phyloP scores from a whole-genome alignment of 2,329 filamentous ascomycete genomes.

The Tolypocladium paradoxum region DNA sequence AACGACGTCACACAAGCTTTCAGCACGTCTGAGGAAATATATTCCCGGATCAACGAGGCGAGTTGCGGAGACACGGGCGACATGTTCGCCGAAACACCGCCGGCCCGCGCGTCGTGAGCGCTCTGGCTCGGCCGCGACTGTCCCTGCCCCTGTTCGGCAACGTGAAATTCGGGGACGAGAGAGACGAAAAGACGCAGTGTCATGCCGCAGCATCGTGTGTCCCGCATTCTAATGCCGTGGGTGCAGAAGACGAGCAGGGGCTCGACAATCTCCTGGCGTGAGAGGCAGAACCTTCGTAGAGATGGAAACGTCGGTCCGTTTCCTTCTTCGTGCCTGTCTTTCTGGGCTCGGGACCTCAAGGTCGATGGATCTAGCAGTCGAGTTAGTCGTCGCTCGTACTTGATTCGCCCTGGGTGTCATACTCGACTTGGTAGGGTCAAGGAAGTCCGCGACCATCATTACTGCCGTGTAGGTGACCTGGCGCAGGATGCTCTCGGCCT shows the following conservation, averaged over 20 bases:
- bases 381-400: neutral
- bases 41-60: slow-evolving; percentile 67
- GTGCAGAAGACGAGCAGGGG: slow-evolving; percentile 86
- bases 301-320: slow-evolving; percentile 36
- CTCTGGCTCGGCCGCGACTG: slow-evolving; percentile 8
- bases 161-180: slow-evolving; percentile 76
- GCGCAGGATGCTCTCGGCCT: slow-evolving; percentile 86
- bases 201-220: slow-evolving; percentile 77
- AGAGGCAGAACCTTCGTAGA: slow-evolving; percentile 74
- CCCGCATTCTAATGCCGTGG: slow-evolving; percentile 79
- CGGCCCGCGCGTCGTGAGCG: slow-evolving; percentile 14
- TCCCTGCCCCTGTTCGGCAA: slow-evolving; percentile 17
- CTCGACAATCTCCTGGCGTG: slow-evolving; percentile 67
- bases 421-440: slow-evolving; percentile 65
- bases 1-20: slow-evolving; percentile 84
- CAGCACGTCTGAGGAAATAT: slow-evolving; percentile 79
- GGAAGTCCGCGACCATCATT: slow-evolving; percentile 78
- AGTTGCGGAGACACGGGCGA: slow-evolving; percentile 41
- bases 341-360: slow-evolving; percentile 15
- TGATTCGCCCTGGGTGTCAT: slow-evolving; percentile 18
- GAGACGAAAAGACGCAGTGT: slow-evolving; percentile 80
- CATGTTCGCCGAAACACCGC: slow-evolving; percentile 19
- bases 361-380: slow-evolving; percentile 18
- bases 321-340: slow-evolving; percentile 12
- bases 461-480: slow-evolving; percentile 89